These are phyloP conservation scores for Penicillium crystallinum DNA, from an alignment of 495 filamentous ascomycete species.

Conservation along the genomic window DNA sequence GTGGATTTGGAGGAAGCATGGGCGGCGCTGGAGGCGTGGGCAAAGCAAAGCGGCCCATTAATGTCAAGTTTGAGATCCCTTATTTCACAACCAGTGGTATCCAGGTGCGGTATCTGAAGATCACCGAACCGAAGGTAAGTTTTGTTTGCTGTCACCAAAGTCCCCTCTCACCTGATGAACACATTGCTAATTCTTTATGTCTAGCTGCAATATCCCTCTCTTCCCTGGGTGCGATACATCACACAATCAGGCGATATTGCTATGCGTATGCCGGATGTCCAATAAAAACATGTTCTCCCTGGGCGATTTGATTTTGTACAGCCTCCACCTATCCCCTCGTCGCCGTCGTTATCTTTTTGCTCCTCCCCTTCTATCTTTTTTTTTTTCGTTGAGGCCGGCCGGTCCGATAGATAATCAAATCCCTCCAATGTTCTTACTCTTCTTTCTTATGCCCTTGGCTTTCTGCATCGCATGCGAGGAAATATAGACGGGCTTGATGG, in stretches of 20 bases:
- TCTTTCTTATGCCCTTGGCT: neutral
- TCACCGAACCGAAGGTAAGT: slow-evolving; percentile 97
- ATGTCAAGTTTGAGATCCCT: slow-evolving; percentile 99
- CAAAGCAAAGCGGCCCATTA: slow-evolving; percentile 92
- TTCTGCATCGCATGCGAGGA: slow-evolving; percentile 2
- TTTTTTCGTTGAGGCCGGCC: slow-evolving; percentile 28
- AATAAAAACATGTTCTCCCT: slow-evolving; percentile 40
- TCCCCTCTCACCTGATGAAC: neutral
- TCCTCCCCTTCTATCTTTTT: slow-evolving; percentile 10
- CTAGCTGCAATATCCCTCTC: slow-evolving; percentile 97
- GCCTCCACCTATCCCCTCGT: slow-evolving; percentile 16
- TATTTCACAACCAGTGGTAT: slow-evolving; percentile 99
- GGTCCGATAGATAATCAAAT: slow-evolving; percentile 34
- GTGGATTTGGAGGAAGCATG: slow-evolving; percentile 95
- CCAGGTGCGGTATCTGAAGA: slow-evolving; percentile 97
- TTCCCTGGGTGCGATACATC: slow-evolving; percentile 98
- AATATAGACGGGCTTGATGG: slow-evolving; percentile 2
- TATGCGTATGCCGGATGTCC: slow-evolving; percentile 82
- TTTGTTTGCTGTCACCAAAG: neutral
- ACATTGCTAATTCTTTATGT: neutral
- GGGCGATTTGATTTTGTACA: slow-evolving; percentile 25
- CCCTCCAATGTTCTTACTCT: slow-evolving; percentile 1
- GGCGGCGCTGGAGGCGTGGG: slow-evolving; percentile 58
- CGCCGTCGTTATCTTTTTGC: neutral
- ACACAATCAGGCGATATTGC: slow-evolving; percentile 95